Conservation (phyloP, 192 early-diverging fungal genomes). For the Coemansia sp. region DNA sequence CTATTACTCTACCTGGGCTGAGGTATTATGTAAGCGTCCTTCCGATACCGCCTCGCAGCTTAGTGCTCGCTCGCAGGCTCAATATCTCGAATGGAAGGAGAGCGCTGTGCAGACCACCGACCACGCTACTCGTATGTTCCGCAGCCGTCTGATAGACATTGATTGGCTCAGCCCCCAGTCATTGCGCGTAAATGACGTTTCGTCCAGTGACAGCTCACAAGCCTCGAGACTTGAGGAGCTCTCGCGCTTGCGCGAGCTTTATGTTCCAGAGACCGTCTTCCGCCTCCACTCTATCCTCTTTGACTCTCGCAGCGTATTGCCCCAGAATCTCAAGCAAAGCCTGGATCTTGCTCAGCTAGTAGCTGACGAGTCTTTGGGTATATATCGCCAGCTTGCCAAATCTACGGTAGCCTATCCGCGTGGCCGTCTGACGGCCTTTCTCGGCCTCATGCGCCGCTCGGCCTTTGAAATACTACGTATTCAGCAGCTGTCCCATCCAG, state of each 20-base stretch:
- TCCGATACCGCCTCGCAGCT: not conserved
- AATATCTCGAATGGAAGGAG: conserved; percentile 46
- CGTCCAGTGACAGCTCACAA: not conserved
- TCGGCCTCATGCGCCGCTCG: conserved; percentile 55
- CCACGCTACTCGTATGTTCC: conserved; percentile 35
- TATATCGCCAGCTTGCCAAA: conserved; percentile 53
- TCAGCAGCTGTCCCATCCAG: conserved; percentile 36
- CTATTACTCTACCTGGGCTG: conserved; percentile 44
- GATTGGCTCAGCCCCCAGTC: conserved; percentile 37
- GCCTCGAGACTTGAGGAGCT: conserved; percentile 40
- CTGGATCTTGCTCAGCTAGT: conserved; percentile 59
- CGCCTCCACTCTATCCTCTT: conserved; percentile 69
- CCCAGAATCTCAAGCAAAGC: conserved; percentile 55
- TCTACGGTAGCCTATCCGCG: conserved; percentile 36
- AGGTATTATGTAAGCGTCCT: conserved; percentile 37
- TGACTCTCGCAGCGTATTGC: conserved; percentile 59
- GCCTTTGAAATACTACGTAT: conserved; percentile 47
- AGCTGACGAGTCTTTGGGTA: conserved; percentile 50
- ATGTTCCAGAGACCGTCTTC: conserved; percentile 67
- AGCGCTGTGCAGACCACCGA: conserved; percentile 16
- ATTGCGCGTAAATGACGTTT: conserved; percentile 13
- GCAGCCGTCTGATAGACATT: conserved; percentile 29
- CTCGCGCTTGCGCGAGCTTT: conserved; percentile 53
- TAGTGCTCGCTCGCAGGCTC: conserved; percentile 17
- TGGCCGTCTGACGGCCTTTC: conserved; percentile 50